Evolutionary conservation across 768 basidiomycete species (phyloP), one percentile per base, ranked within the genome.

Genomic region (Russula sp.): DNA sequence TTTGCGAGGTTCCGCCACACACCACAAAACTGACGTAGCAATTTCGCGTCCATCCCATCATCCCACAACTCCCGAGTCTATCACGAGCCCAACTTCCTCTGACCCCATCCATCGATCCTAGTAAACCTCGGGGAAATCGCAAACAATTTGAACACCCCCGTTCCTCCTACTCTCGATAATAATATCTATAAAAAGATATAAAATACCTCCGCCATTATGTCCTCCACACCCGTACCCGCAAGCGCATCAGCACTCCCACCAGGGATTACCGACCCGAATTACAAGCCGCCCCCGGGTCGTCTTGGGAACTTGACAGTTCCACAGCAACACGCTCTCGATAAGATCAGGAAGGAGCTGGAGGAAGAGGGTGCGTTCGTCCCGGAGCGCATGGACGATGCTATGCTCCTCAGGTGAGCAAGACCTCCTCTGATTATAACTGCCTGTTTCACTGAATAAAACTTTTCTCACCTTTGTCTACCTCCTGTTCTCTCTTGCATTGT

Each of bases 291-390:
- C 1, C 86, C 90, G 22, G 92, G 92, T 18, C 81, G 86, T 34
- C 76, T 92, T 44, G 92, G 92, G n/a, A 92, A 94, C 73, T 81
- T 94, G 70, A 82, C 83, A 1, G 72, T 79, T 0, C 64, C 73
- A 8, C 89, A 93, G 71, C 81, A 82, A 67, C 78, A 84, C 65
- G 80, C 84, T 3, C 84, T 94, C 62, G 83, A 87, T 38, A 82
- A 86, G 70, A 80, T 95, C 75, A 84, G 81, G 73, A 77, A 79
- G 67, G 81, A 89, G 71, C 76, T 92, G 64, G 72, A 80, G 67
- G 84, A 79, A 1, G 86, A 84, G 71, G 84, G 81, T 3, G 71
- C 74, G 58, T 89, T 87, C 71, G 85, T 84, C 16, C 76, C 81
- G 14, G 82, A 82, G 67, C 77, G 88, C 61, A 87, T 89, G 84